phyloP scores from a whole-genome alignment of 768 basidiomycete genomes.

The Tulasnella sp. region DNA sequence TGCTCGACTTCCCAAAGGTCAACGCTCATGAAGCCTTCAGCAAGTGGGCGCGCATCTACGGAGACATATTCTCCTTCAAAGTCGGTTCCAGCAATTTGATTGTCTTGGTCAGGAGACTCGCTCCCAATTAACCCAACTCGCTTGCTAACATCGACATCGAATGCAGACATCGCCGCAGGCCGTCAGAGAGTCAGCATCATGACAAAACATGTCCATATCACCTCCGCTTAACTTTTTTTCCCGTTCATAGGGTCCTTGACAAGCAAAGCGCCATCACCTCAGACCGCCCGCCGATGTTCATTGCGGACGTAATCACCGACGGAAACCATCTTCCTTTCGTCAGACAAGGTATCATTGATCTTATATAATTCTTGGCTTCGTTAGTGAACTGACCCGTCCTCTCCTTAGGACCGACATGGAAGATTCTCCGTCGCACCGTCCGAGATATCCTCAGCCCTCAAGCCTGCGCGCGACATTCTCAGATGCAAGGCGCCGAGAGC shows the following conservation, averaged over 20 bases:
- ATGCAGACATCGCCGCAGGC: background rate
- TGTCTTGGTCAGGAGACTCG: background rate
- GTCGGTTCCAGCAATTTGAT: background rate
- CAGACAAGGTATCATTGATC: background rate
- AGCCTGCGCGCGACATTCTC: constrained; percentile 18
- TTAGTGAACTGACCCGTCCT: background rate
- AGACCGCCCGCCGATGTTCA: background rate
- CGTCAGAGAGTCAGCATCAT: background rate
- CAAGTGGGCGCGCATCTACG: constrained; percentile 1
- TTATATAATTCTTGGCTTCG: background rate
- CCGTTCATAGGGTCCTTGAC: background rate
- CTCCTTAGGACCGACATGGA: constrained; percentile 1
- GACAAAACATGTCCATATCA: background rate
- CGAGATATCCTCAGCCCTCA: constrained; percentile 17
- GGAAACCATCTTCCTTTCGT: background rate
- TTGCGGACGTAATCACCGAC: background rate
- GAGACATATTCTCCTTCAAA: constrained; percentile 6
- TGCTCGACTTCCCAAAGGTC: background rate
- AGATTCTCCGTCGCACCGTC: constrained; percentile 12
- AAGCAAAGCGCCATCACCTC: background rate
- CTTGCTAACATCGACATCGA: background rate
- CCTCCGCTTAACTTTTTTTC: background rate
- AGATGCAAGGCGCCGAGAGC: constrained; percentile 24
- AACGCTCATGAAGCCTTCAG: background rate
- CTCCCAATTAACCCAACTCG: background rate